These are phyloP conservation scores for Spinellus fusiger DNA, from an alignment of 192 early-diverging fungal species.

Conservation along the genomic window DNA sequence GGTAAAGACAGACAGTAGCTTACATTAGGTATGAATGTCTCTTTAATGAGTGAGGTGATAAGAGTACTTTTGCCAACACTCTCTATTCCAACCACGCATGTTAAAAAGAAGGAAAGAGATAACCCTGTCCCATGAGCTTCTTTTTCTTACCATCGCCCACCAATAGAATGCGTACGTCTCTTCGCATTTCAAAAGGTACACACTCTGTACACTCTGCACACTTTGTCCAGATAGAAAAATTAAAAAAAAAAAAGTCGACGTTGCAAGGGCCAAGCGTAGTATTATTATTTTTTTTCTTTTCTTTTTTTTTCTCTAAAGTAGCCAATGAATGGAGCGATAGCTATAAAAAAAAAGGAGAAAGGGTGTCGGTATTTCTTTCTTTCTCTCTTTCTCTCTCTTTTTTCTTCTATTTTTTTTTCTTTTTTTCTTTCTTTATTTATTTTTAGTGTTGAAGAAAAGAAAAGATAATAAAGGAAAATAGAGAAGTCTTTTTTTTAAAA, in stretches of 20 bases:
- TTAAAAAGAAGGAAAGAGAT: background rate
- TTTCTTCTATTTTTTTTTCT: slow-evolving; percentile 3
- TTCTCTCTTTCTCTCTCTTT: background rate
- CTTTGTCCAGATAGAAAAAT: too few relatives aligned
- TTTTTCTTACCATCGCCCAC: slow-evolving; percentile 76
- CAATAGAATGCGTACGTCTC: slow-evolving; percentile 89
- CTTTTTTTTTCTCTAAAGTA: too few relatives aligned
- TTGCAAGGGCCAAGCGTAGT: too few relatives aligned
- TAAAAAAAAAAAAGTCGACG: too few relatives aligned
- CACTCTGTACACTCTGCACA: too few relatives aligned
- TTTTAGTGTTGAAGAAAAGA: background rate
- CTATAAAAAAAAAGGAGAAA: background rate
- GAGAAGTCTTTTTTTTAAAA: slow-evolving; percentile 1
- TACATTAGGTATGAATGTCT: slow-evolving; percentile 70
- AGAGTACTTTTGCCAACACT: slow-evolving; percentile 95
- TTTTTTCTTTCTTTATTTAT: background rate
- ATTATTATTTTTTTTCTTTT: too few relatives aligned
- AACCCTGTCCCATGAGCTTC: too few relatives aligned
- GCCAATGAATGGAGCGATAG: too few relatives aligned
- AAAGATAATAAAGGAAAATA: background rate
- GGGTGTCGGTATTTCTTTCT: background rate
- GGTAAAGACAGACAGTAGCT: background rate
- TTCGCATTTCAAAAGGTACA: slow-evolving; percentile 49
- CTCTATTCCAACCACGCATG: slow-evolving; percentile 39
- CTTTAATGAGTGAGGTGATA: slow-evolving; percentile 95